Percentiles rank a stretch among this genome's conserved stretches.
These are phyloP conservation scores for Lasiodiplodia theobromae DNA, from an alignment of 2,329 filamentous ascomycete genomes.

Conservation along the genomic window DNA sequence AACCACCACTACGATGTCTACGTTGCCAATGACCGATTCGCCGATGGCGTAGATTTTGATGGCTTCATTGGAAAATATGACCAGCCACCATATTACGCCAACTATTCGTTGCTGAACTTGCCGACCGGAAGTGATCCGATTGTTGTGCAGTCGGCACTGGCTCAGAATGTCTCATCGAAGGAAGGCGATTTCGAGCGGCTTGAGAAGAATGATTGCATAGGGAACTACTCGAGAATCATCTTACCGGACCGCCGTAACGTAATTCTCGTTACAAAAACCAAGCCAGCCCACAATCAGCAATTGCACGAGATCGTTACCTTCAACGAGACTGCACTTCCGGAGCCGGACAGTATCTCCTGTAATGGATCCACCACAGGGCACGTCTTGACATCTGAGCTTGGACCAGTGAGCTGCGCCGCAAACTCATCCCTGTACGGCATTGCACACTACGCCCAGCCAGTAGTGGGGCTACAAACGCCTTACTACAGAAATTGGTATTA, in stretches of 20 bases:
- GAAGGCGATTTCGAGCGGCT: conserved; percentile 30
- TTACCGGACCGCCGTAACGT: conserved; percentile 32
- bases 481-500: conserved; percentile 26
- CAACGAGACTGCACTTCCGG: neutral
- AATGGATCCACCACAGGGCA: neutral
- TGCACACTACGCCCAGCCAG: conserved; percentile 11
- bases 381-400: neutral
- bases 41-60: conserved; percentile 28
- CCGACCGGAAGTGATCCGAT: neutral
- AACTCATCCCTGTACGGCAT: conserved; percentile 8
- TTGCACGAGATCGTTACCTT: neutral
- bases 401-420: neutral
- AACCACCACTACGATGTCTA: conserved; percentile 34
- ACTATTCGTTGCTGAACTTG: neutral
- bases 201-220: conserved; percentile 33
- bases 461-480: conserved; percentile 13
- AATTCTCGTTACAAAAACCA: conserved; percentile 30
- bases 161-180: neutral
- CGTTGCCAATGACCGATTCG: conserved; percentile 32
- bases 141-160: neutral
- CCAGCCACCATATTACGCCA: neutral
- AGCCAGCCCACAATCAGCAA: neutral
- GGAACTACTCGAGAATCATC: conserved; percentile 33
- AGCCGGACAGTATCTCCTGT: neutral
- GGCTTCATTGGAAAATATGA: neutral